Evolutionary conservation across 108 stramenopile species (phyloP).

Genomic region (Skeletonema costatum): DNA sequence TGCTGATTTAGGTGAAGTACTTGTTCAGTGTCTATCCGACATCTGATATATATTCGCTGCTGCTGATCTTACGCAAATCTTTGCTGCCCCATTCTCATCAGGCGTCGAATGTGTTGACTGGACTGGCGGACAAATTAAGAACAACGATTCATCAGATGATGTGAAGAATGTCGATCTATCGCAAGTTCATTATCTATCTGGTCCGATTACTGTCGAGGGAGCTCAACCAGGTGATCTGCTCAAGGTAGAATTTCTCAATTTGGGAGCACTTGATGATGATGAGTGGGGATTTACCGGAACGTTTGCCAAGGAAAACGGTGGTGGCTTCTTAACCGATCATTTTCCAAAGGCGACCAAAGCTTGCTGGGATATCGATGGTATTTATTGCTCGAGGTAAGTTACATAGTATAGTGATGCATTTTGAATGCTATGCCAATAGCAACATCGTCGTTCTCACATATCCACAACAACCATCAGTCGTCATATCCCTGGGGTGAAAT

Average conservation of each 20-base stretch:
- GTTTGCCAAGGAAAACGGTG: conserved; percentile 75
- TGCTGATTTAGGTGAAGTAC: background rate
- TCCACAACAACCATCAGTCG: background rate
- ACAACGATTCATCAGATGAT: conserved; percentile 64
- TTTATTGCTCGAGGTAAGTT: conserved; percentile 48
- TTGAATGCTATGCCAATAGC: background rate
- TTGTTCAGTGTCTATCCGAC: too few relatives aligned
- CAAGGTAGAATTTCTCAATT: conserved; percentile 66
- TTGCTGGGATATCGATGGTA: conserved; percentile 70
- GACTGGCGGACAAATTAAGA: conserved; percentile 75
- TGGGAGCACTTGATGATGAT: conserved; percentile 65
- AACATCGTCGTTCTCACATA: background rate
- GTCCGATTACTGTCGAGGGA: conserved; percentile 57
- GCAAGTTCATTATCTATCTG: conserved; percentile 72
- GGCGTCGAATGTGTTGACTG: conserved; percentile 69
- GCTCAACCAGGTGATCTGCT: conserved; percentile 68
- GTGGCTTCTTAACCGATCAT: conserved; percentile 69
- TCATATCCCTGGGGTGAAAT: conserved; percentile 57
- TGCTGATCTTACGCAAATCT: background rate
- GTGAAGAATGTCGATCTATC: conserved; percentile 73
- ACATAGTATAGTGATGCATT: background rate
- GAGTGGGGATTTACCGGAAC: conserved; percentile 76
- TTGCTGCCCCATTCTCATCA: background rate
- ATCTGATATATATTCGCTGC: background rate
- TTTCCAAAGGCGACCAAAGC: conserved; percentile 70